These are phyloP conservation scores for Staphylotrichum tortipilum DNA, from an alignment of 495 filamentous ascomycete species.

Conservation along the genomic window DNA sequence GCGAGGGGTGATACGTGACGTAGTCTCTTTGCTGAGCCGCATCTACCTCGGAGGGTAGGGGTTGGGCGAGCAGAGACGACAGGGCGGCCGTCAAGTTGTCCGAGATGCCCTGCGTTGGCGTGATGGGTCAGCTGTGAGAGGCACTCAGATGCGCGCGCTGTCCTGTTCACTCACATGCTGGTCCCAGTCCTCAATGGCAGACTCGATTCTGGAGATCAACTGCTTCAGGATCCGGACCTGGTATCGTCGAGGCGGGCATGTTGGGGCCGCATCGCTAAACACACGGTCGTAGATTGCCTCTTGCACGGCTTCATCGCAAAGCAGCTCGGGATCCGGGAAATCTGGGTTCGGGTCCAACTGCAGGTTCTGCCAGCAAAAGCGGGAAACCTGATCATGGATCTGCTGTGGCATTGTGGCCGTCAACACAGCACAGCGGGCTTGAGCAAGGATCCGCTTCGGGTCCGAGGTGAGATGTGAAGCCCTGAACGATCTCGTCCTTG, in stretches of 20 bases:
- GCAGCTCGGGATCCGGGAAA: constrained; percentile 23
- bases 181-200: constrained; percentile 63
- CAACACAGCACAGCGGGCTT: background rate
- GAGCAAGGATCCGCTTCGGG: no score
- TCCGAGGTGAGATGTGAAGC: no score
- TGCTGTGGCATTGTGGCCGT: background rate
- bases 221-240: constrained; percentile 63
- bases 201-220: constrained; percentile 56
- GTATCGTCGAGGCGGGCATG: constrained; percentile 57
- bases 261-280: constrained; percentile 46
- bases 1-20: constrained; percentile 59
- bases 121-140: background rate
- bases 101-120: constrained; percentile 54
- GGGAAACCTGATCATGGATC: constrained; percentile 10
- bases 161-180: constrained; percentile 81
- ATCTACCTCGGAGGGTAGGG: constrained; percentile 48
- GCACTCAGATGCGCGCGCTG: no score
- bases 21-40: constrained; percentile 67
- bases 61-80: constrained; percentile 48
- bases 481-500: no score
- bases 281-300: constrained; percentile 51
- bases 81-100: constrained; percentile 60
- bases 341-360: constrained; percentile 30
- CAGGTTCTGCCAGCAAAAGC: constrained; percentile 37
- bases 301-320: constrained; percentile 45